Evolutionary conservation across 75 land plant genomes (phyloP).

Genomic region (Picea glauca): DNA sequence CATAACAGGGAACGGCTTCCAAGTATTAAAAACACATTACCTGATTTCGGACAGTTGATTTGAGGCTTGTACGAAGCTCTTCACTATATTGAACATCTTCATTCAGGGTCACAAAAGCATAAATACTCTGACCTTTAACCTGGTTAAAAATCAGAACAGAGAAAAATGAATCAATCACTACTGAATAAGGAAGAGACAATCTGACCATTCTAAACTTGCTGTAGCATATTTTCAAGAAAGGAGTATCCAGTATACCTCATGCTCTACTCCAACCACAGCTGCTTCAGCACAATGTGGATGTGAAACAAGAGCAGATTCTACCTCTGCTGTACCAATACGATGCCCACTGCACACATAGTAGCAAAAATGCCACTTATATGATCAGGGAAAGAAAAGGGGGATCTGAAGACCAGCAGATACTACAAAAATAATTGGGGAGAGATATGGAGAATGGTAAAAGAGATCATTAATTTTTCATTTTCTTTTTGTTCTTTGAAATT

Average conservation of each 20-base stretch:
- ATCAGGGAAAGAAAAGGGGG: background rate
- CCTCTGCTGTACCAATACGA: conserved; percentile 98
- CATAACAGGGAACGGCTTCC: background rate
- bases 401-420: background rate
- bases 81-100: conserved; percentile 88
- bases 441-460: background rate
- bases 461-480: background rate
- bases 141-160: conserved; percentile 14
- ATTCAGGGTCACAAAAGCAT: conserved; percentile 90
- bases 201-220: background rate
- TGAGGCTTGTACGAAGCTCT: conserved; percentile 70
- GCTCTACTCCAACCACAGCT: conserved; percentile 97
- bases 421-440: too few relatives aligned
- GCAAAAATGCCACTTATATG: background rate
- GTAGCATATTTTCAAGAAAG: background rate
- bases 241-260: conserved; percentile 63
- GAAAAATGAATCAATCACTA: background rate
- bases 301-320: conserved; percentile 97
- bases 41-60: conserved; percentile 70
- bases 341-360: conserved; percentile 68
- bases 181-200: background rate
- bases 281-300: conserved; percentile 97
- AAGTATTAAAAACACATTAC: conserved; percentile 16
- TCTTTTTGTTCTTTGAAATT: background rate
- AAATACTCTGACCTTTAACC: conserved; percentile 98